These are phyloP conservation scores for Neurospora sp. DNA, from an alignment of 495 filamentous ascomycete species.

Conservation along the genomic window DNA sequence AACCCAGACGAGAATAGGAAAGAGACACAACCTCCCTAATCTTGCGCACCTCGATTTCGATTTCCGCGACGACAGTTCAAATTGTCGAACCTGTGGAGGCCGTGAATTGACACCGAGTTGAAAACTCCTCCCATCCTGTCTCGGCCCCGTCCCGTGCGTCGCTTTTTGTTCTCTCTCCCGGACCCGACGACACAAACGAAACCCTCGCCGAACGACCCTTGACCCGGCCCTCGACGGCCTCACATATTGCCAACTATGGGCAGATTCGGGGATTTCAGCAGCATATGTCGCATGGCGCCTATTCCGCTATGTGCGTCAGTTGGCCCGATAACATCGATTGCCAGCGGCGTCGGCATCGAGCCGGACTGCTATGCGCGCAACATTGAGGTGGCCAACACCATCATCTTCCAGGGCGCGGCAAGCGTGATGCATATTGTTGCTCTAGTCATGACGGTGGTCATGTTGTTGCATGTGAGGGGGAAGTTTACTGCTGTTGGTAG, in stretches of 20 bases:
- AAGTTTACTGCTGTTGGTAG: conserved; percentile 98
- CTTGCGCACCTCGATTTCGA: neutral
- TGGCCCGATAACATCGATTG: conserved; percentile 51
- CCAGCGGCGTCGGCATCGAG: conserved; percentile 67
- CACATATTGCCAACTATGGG: conserved; percentile 48
- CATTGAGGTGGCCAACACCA: conserved; percentile 92
- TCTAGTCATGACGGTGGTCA: conserved; percentile 84
- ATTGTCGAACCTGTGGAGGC: neutral
- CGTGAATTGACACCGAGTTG: neutral
- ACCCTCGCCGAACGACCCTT: neutral
- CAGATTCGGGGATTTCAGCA: conserved; percentile 73
- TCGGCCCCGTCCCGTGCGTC: neutral
- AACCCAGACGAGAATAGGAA: neutral
- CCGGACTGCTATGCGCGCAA: conserved; percentile 88
- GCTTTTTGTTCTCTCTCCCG: neutral
- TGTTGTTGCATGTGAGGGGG: conserved; percentile 91
- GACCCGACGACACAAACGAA: neutral
- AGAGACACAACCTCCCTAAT: neutral
- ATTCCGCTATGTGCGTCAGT: conserved; percentile 84
- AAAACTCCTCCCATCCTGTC: neutral
- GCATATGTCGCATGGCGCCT: conserved; percentile 75
- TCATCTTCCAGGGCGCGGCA: conserved; percentile 91
- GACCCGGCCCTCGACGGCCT: conserved; percentile 6
- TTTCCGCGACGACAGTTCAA: neutral
- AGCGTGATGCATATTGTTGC: conserved; percentile 90